Percentiles rank a stretch among this genome's conserved stretches.
phyloP scores from a whole-genome alignment of 805 yeast genomes.

The Lachancea cidri region DNA sequence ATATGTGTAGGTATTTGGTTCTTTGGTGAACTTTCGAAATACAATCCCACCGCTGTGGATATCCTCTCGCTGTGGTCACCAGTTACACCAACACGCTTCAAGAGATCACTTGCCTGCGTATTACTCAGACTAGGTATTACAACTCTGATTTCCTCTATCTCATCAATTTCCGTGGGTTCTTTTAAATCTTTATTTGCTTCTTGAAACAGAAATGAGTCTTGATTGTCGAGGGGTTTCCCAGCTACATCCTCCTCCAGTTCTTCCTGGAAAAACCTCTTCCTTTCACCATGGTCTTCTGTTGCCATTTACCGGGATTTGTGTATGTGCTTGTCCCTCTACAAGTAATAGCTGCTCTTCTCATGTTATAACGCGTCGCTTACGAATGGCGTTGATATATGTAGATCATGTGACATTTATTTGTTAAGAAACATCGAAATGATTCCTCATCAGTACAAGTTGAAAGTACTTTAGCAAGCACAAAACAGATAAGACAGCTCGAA shows the following conservation, averaged over 20 bases:
- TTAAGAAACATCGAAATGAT: neutral
- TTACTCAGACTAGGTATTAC: conserved; percentile 4
- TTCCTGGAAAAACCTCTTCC: conserved; percentile 27
- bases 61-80: conserved; percentile 26
- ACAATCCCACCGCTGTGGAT: conserved; percentile 37
- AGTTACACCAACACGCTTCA: neutral
- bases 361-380: too few relatives aligned
- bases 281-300: conserved; percentile 8
- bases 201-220: conserved; percentile 7
- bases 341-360: too few relatives aligned
- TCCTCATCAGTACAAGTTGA: neutral
- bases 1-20: neutral
- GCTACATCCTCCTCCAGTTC: conserved; percentile 19
- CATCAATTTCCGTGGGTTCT: conserved; percentile 5
- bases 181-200: conserved; percentile 1
- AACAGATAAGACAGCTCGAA: too few relatives aligned
- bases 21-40: conserved; percentile 28
- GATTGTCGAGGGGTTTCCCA: conserved; percentile 3
- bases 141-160: conserved; percentile 4
- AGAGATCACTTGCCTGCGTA: conserved; percentile 3
- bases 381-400: too few relatives aligned
- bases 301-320: neutral
- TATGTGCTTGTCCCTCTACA: too few relatives aligned
- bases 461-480: too few relatives aligned
- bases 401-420: neutral